phyloP scores from a whole-genome alignment of 2,329 filamentous ascomycete species.

The Helminthosporium solani region DNA sequence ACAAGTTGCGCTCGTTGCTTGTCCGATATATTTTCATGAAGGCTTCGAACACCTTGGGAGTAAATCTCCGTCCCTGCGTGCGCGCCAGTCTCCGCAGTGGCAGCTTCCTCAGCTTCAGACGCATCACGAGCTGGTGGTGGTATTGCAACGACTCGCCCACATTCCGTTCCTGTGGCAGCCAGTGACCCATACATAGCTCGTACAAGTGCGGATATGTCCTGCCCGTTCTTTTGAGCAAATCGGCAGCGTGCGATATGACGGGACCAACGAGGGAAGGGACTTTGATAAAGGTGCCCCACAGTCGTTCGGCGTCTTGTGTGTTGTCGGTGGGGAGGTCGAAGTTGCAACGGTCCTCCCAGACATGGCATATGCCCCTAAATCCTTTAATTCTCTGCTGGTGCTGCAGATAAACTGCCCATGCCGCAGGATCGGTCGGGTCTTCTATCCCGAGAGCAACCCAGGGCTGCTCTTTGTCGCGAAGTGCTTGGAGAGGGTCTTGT shows the following conservation, averaged over 20 bases:
- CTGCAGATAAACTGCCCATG: conserved; percentile 47
- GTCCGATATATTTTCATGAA: conserved; percentile 43
- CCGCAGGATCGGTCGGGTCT: conserved; percentile 15
- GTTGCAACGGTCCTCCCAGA: conserved; percentile 46
- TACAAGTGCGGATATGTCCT: conserved; percentile 45
- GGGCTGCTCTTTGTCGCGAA: background rate
- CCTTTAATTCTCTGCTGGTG: conserved; percentile 46
- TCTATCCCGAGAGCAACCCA: background rate
- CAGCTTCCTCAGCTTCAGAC: conserved; percentile 24
- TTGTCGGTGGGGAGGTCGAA: conserved; percentile 45
- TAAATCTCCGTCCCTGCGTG: conserved; percentile 8
- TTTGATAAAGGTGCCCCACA: conserved; percentile 51
- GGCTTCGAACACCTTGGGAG: conserved; percentile 21
- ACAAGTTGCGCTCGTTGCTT: conserved; percentile 41
- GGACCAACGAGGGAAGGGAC: conserved; percentile 36
- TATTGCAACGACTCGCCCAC: conserved; percentile 19
- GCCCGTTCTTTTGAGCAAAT: conserved; percentile 44
- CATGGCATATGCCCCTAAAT: conserved; percentile 41
- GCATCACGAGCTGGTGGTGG: conserved; percentile 28
- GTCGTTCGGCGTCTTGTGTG: conserved; percentile 37
- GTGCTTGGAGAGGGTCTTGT: background rate
- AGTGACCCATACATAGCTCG: conserved; percentile 45
- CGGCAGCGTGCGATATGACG: conserved; percentile 45
- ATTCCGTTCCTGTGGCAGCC: conserved; percentile 24
- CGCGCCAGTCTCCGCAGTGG: conserved; percentile 25